A percentile compares a stretch with the other conserved stretches of the same genome.
These are phyloP conservation scores for Phytopythium litorale DNA, from an alignment of 352 stramenopile genomes.

Conservation along the genomic window DNA sequence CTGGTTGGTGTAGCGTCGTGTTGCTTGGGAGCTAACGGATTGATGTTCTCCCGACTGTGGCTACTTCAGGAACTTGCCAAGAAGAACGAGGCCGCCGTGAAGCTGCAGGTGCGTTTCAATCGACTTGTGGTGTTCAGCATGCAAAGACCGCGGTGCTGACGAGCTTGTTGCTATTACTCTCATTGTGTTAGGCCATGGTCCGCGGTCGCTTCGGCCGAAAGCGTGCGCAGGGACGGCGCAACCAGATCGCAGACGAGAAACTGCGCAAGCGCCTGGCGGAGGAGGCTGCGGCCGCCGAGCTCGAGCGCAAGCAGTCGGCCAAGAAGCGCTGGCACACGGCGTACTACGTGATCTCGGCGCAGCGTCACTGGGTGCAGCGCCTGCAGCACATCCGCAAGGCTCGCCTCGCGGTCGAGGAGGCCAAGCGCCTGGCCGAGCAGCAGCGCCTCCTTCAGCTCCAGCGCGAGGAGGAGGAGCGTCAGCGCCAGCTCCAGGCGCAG, in stretches of 20 bases:
- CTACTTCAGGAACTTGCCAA: slow-evolving; percentile 23
- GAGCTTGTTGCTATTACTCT: background rate
- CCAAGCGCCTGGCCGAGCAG: slow-evolving; percentile 63
- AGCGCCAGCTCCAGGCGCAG: slow-evolving; percentile 51
- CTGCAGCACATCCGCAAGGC: slow-evolving; percentile 79
- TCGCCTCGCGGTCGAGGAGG: slow-evolving; percentile 74
- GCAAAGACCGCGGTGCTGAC: background rate
- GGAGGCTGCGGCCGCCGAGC: slow-evolving; percentile 56
- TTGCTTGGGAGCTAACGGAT: background rate
- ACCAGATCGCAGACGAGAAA: slow-evolving; percentile 73
- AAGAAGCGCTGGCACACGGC: slow-evolving; percentile 77
- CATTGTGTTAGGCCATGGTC: slow-evolving; percentile 40
- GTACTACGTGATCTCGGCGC: slow-evolving; percentile 62
- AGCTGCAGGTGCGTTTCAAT: slow-evolving; percentile 45
- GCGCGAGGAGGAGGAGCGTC: slow-evolving; percentile 65
- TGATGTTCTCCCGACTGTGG: background rate
- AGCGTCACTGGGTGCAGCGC: slow-evolving; percentile 78
- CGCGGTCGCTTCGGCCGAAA: slow-evolving; percentile 81
- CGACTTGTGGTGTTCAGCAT: background rate
- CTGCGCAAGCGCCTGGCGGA: slow-evolving; percentile 73
- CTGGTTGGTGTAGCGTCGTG: background rate
- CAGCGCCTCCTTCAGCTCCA: slow-evolving; percentile 58
- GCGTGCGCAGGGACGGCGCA: slow-evolving; percentile 50
- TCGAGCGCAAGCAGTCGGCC: slow-evolving; percentile 72
- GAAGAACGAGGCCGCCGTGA: slow-evolving; percentile 53